A percentile compares a stretch with the other conserved stretches of the same genome.
These are phyloP conservation scores for Picochlorum costavermella DNA, from an alignment of 139 green algal genomes.

Conservation along the genomic window DNA sequence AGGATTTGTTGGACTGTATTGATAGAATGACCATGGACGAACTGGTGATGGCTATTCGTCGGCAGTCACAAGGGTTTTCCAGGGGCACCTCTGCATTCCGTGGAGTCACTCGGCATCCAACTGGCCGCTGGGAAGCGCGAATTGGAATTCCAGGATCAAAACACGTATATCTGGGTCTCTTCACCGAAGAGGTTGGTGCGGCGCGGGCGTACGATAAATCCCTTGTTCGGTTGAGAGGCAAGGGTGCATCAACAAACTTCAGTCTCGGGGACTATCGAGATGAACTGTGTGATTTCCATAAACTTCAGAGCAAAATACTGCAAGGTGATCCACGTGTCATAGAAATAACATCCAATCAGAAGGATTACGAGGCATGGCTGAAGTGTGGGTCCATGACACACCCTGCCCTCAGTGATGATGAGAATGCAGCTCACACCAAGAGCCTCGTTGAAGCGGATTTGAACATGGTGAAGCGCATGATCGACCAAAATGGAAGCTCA, in stretches of 20 bases:
- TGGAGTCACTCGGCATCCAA: slow-evolving; percentile 77
- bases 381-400: slow-evolving; percentile 20
- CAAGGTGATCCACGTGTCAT: neutral
- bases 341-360: slow-evolving; percentile 7
- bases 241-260: slow-evolving; percentile 78
- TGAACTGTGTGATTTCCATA: slow-evolving; percentile 57
- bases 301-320: slow-evolving; percentile 36
- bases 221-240: slow-evolving; percentile 56
- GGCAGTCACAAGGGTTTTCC: slow-evolving; percentile 79
- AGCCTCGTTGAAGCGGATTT: too few relatives aligned
- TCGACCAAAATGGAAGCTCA: too few relatives aligned
- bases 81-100: slow-evolving; percentile 68
- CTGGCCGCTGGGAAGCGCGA: slow-evolving; percentile 72
- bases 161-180: slow-evolving; percentile 85
- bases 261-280: slow-evolving; percentile 43
- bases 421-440: too few relatives aligned
- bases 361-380: slow-evolving; percentile 28
- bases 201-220: slow-evolving; percentile 60
- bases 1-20: slow-evolving; percentile 60
- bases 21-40: slow-evolving; percentile 73
- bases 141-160: slow-evolving; percentile 79
- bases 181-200: slow-evolving; percentile 39
- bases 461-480: too few relatives aligned
- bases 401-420: neutral
- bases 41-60: slow-evolving; percentile 82